Percentiles rank a stretch among this genome's conserved stretches.
Conservation (phyloP, 768 basidiomycete genomes). For the Lentinus tigrinus region DNA sequence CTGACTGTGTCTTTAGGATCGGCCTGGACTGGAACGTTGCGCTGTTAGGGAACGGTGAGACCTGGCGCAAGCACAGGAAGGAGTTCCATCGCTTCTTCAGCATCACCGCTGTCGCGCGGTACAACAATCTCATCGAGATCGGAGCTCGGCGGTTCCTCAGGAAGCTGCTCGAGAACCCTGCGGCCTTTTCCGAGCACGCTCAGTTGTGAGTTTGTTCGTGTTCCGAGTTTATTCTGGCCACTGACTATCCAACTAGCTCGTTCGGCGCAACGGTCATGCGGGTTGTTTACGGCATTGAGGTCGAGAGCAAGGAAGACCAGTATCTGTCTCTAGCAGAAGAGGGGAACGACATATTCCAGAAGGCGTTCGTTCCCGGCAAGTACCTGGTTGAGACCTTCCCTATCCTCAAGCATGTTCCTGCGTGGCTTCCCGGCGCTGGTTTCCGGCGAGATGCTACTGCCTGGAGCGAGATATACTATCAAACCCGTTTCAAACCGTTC, state of each 20-base stretch:
- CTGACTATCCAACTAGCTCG: slow-evolving; percentile 11
- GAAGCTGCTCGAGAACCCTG: not conserved
- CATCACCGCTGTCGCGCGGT: not conserved
- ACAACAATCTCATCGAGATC: not conserved
- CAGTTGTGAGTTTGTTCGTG: not conserved
- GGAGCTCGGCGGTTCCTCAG: not conserved
- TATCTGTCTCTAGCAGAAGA: not conserved
- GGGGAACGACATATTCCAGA: not conserved
- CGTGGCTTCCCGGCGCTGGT: slow-evolving; percentile 18
- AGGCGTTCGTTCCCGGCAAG: not conserved
- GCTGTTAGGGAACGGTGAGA: not conserved
- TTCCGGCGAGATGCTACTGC: slow-evolving; percentile 11
- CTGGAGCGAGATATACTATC: not conserved
- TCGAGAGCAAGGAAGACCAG: not conserved
- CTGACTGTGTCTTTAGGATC: not conserved
- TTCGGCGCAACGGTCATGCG: slow-evolving; percentile 17
- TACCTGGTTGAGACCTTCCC: not conserved
- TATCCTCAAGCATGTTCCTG: slow-evolving; percentile 10
- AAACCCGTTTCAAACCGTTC: not conserved
- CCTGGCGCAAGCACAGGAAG: not conserved
- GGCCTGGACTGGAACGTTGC: not conserved
- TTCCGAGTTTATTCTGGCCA: not conserved
- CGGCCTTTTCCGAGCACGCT: not conserved
- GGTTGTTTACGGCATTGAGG: slow-evolving; percentile 20
- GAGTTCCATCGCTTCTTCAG: not conserved